Base-by-base conservation (phyloP, 129 eudicot species). In the Chrysanthemum lavandulifolium region DNA sequence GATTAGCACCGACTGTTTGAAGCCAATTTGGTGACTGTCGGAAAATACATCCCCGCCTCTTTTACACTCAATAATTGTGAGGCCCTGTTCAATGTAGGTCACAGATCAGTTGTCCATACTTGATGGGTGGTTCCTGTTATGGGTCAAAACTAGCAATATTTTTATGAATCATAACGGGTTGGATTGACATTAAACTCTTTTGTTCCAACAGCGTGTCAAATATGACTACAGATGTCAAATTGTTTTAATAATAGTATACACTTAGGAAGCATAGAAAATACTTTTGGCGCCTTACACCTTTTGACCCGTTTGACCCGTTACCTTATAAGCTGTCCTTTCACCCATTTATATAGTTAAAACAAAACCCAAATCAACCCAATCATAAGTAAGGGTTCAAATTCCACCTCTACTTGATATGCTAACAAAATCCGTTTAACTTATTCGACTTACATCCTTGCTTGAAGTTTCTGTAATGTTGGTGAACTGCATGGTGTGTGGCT, bases 21-120 rank as follows among this genome's bases (percentile, higher is more conserved):
- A 88, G 96, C 97, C 97, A 91, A 55, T 75, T 78, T 59, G 97
- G 65, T 91, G 97, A 77, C 86, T 91, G 69, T 91, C 83, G 15
- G 89, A 72, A 77, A 82, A 84, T 40, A 88, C 93, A 68, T 91
- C 88, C 51, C 97, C 96, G 51, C 97, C 97, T 80, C 97, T 88
- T 86, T 87, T 86, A 49, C 92, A 86, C 80, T 89, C 84, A 54
- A 88, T 84, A 59, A 91, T 68, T 23, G 96, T 82, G 51, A 91
- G 87, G 10, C 96, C 97, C 97, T 91, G 86, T 68, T 76, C 67
- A 83, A 73, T 59, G 47, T 14, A 65, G 45, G 56, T 65, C 67
- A 14, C 69, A 63, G 11, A 61, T 61, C 47, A 61, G 31, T 12
- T 13, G 48, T 12, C 47, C 47, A 61, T 61, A 23, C 40, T 23